phyloP scores from a whole-genome alignment of 306 rosid species.

The Clitoria ternatea region DNA sequence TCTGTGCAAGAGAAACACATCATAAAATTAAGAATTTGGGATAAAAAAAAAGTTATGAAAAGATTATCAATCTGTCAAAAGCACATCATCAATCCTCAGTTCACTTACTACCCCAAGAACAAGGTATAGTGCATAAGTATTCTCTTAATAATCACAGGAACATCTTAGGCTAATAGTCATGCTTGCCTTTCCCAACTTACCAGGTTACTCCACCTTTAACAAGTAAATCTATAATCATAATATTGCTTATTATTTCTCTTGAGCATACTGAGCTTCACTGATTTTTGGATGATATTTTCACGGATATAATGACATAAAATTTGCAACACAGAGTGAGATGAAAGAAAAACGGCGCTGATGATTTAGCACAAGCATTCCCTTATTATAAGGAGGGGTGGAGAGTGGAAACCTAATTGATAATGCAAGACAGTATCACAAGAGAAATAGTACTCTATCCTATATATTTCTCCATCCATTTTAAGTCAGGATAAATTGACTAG shows the following conservation, averaged over 20 bases:
- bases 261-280: background rate
- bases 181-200: slow-evolving; percentile 13
- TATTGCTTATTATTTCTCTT: background rate
- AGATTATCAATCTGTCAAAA: background rate
- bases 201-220: background rate
- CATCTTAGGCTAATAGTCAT: background rate
- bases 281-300: slow-evolving; percentile 3
- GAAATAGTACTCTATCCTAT: background rate
- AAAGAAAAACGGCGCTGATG: background rate
- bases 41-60: background rate
- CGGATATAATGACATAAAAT: background rate
- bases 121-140: background rate
- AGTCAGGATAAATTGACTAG: background rate
- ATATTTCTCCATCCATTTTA: slow-evolving; percentile 6
- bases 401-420: background rate
- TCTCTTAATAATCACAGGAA: background rate
- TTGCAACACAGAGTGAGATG: background rate
- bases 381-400: background rate
- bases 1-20: slow-evolving; percentile 54
- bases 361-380: background rate
- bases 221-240: background rate
- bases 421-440: background rate
- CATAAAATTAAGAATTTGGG: slow-evolving; percentile 15
- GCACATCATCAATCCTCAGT: background rate
- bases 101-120: slow-evolving; percentile 4